Conservation (phyloP, 176 grass and related monocot genomes). For the Oryza rufipogon region DNA sequence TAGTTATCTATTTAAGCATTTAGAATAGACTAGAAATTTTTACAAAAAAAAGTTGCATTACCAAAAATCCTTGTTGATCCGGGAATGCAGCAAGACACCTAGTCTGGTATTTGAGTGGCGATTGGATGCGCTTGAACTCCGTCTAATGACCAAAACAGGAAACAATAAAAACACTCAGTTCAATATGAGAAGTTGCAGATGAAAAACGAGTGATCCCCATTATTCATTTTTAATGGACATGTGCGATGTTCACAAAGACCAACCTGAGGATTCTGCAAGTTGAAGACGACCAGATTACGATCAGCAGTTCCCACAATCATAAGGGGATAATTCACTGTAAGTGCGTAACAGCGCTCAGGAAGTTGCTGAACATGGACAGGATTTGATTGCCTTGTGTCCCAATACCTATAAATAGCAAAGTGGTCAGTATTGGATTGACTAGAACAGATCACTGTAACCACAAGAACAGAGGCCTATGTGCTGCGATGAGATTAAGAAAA, state of each 20-base stretch:
- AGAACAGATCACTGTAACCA: constrained; percentile 15
- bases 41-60: constrained; percentile 38
- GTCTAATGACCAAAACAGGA: constrained; percentile 50
- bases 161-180: neutral
- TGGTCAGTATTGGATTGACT: neutral
- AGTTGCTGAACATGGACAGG: constrained; percentile 89
- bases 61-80: constrained; percentile 98
- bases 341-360: constrained; percentile 78
- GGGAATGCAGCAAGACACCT: constrained; percentile 88
- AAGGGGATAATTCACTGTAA: constrained; percentile 88
- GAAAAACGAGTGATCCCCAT: neutral
- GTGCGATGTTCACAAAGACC: neutral
- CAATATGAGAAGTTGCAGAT: neutral
- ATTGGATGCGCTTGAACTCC: constrained; percentile 91
- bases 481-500: neutral
- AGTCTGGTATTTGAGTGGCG: constrained; percentile 95
- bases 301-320: constrained; percentile 97
- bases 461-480: neutral
- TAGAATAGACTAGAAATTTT: neutral
- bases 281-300: constrained; percentile 83
- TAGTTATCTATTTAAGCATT: neutral
- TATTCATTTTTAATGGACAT: neutral
- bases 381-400: constrained; percentile 87
- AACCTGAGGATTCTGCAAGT: constrained; percentile 96
- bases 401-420: constrained; percentile 61